Evolutionary conservation across 2,329 filamentous ascomycete genomes (phyloP), one percentile per base, ranked within the genome.

Genomic region (Trichoderma asperellum): DNA sequence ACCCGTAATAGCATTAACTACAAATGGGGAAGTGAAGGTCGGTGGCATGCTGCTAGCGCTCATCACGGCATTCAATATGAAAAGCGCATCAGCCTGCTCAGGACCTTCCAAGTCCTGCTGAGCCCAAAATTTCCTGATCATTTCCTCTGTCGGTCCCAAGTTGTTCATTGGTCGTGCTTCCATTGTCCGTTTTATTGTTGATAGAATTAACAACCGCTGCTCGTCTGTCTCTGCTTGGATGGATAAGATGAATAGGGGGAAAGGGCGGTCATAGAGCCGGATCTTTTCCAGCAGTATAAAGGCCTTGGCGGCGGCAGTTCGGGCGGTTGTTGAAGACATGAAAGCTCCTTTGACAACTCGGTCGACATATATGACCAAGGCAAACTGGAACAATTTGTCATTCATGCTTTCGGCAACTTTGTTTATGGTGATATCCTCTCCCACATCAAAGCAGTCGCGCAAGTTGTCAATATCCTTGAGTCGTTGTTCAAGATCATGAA

Each of bases 51-150:
- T 60, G 53, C 37, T 67, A 11, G 68, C 55, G 47, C 68, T 70
- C 27, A 70, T 58, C 29, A 70, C 63, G 4, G 68, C 68, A 18
- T 70, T 70, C 2, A 70, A 57, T 18, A 70, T 37, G 21, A 67
- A 67, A 5, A 70, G 56, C 2, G 68, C 68, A 32, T 70, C 68
- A 2, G 63, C 68, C 35, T 70, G 68, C 21, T 70, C 68, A 6
- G 49, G 47, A 6, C 68, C 68, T 27, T 70, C 64, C 64, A 70
- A 59, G 16, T 70, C 68, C 12, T 70, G 68, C 47, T 68, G 63
- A 18, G 65, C 68, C 68, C 68, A 70, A 24, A 68, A 24, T 7
- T 59, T 57, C 58, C 55, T 47, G 3, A 70, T 68, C 68, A 70
- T 62, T 32, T 64, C 55, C 3, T 70, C 65, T 5, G 68, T 68